Evolutionary conservation across 139 green algal genomes (phyloP), one percentile per base, ranked within the genome.

Genomic region (Bryopsis sp.): DNA sequence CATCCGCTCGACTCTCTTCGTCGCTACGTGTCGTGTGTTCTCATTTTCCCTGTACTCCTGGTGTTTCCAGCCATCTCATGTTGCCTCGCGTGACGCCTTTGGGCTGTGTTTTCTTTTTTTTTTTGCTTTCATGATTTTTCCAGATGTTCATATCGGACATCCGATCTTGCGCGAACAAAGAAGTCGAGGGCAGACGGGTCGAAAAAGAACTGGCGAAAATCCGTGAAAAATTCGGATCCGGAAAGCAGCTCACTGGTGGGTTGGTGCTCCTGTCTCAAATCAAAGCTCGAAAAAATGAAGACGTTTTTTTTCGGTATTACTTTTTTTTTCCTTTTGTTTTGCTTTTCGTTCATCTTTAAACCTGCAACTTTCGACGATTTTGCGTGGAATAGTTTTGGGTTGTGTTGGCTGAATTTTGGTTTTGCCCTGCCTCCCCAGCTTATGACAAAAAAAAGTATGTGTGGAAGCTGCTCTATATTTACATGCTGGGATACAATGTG

Each of bases 381-480:
- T n/a, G n/a, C n/a, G n/a, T n/a, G n/a, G n/a, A n/a, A n/a, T n/a
- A n/a, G n/a, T 79, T 63, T 61, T n/a, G 11, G 15, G 62, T 11
- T 33, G 24, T 11, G 19, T 64, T 28, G 58, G 34, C 71, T 22
- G 32, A 77, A 43, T 8, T 68, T 37, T 64, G 6, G 32, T 37
- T 43, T 7, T 48, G n/a, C 26, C 47, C 32, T 15, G 34, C 34
- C 24, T 50, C 26, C 85, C 68, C 79, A 90, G 78, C 87, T 3
- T 99, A 99, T 72, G 93, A 99, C 78, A 85, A 89, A 58, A 95
- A 96, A 47, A 99, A 99, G 79, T 99, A 99, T 77, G 87, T 98
- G 11, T 98, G 92, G 92, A 99, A 99, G 83, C 86, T 99, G 58
- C 82, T 99, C 7, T 99, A 99, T 78, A 96, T 97, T 29, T 93